Evolutionary conservation across 163 green algal species (phyloP).

Genomic region (Coccomyxa subellipsoidea): DNA sequence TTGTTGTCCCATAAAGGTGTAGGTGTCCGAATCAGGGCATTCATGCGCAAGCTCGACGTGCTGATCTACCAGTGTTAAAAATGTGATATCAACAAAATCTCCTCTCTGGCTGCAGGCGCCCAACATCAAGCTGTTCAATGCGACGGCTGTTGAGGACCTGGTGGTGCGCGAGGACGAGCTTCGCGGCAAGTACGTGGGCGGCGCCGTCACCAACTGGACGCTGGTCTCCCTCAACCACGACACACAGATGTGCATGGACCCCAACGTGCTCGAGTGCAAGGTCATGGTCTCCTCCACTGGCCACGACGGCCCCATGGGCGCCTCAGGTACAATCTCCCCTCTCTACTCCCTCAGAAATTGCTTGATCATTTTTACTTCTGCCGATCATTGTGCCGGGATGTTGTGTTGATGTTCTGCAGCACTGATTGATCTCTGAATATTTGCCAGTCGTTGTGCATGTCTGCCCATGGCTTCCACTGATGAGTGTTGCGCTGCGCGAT

Average conservation of each 20-base stretch:
- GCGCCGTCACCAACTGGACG: slow-evolving; percentile 98
- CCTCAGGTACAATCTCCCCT: slow-evolving; percentile 41
- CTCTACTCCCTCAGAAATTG: neutral
- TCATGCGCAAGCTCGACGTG: no score
- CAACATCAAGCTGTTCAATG: slow-evolving; percentile 99
- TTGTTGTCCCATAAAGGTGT: no score
- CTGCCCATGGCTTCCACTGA: neutral
- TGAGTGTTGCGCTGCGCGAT: neutral
- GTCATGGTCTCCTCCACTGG: slow-evolving; percentile 91
- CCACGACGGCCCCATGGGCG: slow-evolving; percentile 94
- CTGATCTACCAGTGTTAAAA: no score
- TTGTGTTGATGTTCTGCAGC: neutral
- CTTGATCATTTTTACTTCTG: neutral
- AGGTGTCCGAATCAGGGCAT: no score
- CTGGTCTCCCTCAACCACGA: slow-evolving; percentile 93
- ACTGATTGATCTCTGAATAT: neutral
- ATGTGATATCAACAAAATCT: no score
- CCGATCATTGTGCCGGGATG: neutral
- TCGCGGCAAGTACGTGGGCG: slow-evolving; percentile 56
- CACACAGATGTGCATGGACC: slow-evolving; percentile 98
- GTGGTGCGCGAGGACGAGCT: slow-evolving; percentile 75
- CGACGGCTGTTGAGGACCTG: slow-evolving; percentile 88
- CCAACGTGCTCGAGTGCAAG: slow-evolving; percentile 86
- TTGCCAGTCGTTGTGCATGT: neutral
- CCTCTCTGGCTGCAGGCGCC: slow-evolving; percentile 58